Evolutionary conservation across 2,329 filamentous ascomycete genomes (phyloP), one percentile per base, ranked within the genome.

Genomic region (Leptographium flavum): DNA sequence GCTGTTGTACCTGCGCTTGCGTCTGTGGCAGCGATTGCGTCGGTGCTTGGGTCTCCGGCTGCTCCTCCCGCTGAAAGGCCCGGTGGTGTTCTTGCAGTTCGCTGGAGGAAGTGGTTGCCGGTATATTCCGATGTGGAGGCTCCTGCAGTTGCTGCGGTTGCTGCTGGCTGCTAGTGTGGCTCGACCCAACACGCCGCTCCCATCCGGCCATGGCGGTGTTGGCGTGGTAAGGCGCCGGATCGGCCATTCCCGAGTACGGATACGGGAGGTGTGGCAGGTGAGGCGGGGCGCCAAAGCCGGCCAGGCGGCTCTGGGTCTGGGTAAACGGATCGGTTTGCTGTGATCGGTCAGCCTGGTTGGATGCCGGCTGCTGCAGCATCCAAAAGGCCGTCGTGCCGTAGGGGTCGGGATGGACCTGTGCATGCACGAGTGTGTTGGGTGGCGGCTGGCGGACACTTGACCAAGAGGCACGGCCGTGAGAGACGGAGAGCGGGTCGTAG

Each of bases 401-500:
- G 35, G 17, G 35, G 21, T n/a, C n/a, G 35, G 7, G 7, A 21
- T 3, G 25, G 10, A 17, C 5, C 4, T 17, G 15, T 25, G 22
- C 15, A 23, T 22, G 22, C 25, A 19, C 11, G 10, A n/a, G n/a
- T n/a, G n/a, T n/a, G n/a, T n/a, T n/a, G n/a, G n/a, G 38, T 11
- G 6, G 38, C n/a, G 38, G 38, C n/a, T 39, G 39, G 27, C n/a
- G 25, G 39, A 31, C 31, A 27, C 23, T n/a, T 8, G 25, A 11
- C 39, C 39, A 41, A 4, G 39, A 19, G n/a, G 19, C 21, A 30
- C 30, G 28, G 39, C 21, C 21, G 19, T 27, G 19, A 3, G 28
- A 15, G 22, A 32, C 8, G 23, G 51, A 48, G 13, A 53, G 49
- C 1, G 51, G 51, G 31, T 53, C 49, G 47, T 48, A 50, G 1